Evolutionary conservation across 345 rosid genomes (phyloP), one percentile per base, ranked within the genome.

Genomic region (Physaria fendleri): DNA sequence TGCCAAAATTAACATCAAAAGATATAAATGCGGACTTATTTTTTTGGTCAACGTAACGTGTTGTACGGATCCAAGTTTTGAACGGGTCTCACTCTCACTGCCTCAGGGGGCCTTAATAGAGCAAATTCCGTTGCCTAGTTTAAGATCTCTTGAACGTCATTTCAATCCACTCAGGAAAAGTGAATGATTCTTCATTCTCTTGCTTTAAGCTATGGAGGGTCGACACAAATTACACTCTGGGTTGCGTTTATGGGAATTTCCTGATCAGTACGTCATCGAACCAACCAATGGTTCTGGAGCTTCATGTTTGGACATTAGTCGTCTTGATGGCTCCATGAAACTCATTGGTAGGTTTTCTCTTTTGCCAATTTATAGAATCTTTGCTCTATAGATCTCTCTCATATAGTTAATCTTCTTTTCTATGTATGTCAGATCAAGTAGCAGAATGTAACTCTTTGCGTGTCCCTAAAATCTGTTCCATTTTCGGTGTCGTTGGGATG

Each of bases 191-290:
- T 21, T 33, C 29, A n/a, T 49, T 17, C 46, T 37, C 39, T 41
- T 81, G 92, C 83, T 1, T 1, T 12, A 84, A 88, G 85, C 78
- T 76, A 78, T 78, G 72, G 83, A 88, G 72, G 71, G 85, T 4
- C 78, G 74, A 59, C 83, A 81, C 75, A 92, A 81, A 83, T 74
- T 93, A n/a, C 79, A 83, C 63, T 74, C 90, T 11, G 78, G 91
- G 5, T 72, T 89, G 89, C 85, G 94, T 35, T 74, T 89, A 13
- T 93, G 99, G 97, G 99, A 87, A 62, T 87, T 87, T 63, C 91
- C 99, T 8, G 95, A 93, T 76, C 85, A 89, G 79, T 93, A 80
- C 71, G 79, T 87, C 21, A 74, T 93, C 66, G 97, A 93, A 74
- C 95, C 99, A 39, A 84, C 84, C 42, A 91, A 93, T 72, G 97